Conservation (phyloP, 108 stramenopile genomes). For the Mediolabrus comicus region DNA sequence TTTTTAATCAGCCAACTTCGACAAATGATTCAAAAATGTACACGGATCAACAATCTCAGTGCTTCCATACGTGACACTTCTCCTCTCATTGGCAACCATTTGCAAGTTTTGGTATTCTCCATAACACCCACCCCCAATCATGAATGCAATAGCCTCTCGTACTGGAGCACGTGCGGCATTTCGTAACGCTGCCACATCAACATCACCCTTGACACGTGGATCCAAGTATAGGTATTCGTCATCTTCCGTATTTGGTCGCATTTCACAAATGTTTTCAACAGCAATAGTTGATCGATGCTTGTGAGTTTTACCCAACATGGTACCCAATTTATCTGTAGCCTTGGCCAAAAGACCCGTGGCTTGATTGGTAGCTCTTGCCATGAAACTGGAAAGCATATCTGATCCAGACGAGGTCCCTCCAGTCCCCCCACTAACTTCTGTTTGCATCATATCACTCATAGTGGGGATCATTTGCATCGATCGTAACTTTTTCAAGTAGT, state of each 20-base stretch:
- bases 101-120: slow-evolving; percentile 97
- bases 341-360: slow-evolving; percentile 92
- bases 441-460: slow-evolving; percentile 52
- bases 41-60: slow-evolving; percentile 89
- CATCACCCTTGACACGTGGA: slow-evolving; percentile 90
- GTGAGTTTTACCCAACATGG: slow-evolving; percentile 87
- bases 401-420: slow-evolving; percentile 33
- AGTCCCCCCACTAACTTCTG: slow-evolving; percentile 47
- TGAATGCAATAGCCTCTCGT: slow-evolving; percentile 91
- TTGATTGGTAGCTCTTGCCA: slow-evolving; percentile 87
- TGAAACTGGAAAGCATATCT: slow-evolving; percentile 77
- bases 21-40: slow-evolving; percentile 79
- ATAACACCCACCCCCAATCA: slow-evolving; percentile 96
- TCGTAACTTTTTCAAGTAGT: slow-evolving; percentile 80
- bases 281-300: slow-evolving; percentile 89
- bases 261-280: slow-evolving; percentile 91
- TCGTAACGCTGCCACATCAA: slow-evolving; percentile 69
- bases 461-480: slow-evolving; percentile 88
- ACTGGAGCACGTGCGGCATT: slow-evolving; percentile 69
- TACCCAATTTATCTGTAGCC: slow-evolving; percentile 88
- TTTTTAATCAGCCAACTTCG: slow-evolving; percentile 45
- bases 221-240: slow-evolving; percentile 94
- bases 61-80: slow-evolving; percentile 90
- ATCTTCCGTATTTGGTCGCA: slow-evolving; percentile 90
- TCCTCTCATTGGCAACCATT: slow-evolving; percentile 79